Base-by-base conservation (phyloP, 768 basidiomycete genomes). In the Tephrocybe sp. region DNA sequence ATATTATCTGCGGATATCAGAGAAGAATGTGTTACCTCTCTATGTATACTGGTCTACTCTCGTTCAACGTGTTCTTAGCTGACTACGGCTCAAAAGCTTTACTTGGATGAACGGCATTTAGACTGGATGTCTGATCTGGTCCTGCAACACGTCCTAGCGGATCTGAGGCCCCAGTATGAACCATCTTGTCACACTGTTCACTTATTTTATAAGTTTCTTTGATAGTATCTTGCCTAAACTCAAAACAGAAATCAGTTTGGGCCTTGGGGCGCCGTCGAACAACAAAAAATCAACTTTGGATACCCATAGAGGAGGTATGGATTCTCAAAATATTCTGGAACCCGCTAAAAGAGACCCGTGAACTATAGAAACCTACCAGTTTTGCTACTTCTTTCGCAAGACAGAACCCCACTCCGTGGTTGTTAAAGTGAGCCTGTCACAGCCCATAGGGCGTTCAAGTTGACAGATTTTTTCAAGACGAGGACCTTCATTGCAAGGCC, bases 91-190 rank as follows among this genome's bases (percentile, higher is more conserved):
- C 41, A 29, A 15, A 46, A 45, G 56, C 59, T 49, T 45, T 94
- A 94, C 65, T 79, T 97, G 23, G 94, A 97, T 61, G 90, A 91
- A 55, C 78, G 82, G 10, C 94, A 97, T 70, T 67, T 89, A 13
- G 76, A 83, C 47, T 97, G 94, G 94, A 95, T 97, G 92, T 83
- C 86, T 5, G 92, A 95, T 58, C 58, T 67, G 21, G 75, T 88
- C 34, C 71, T 95, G 2, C 91, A 93, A 60, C 79, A 83, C 57
- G 88, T 95, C 15, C 75, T 97, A 2, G 76, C 79, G 9, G 91
- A 92, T 64, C 66, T 97, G 40, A 78, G 87, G 55, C 85, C 88
- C 50, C 71, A 84, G 91, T 77, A 44, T 59, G 69, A 11, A 6
- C n/a, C 18, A 18, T 9, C 8, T 19, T 19, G 37, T 19, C 5